These are phyloP conservation scores for Backusella circina DNA, from an alignment of 192 early-diverging fungal species.

Conservation along the genomic window DNA sequence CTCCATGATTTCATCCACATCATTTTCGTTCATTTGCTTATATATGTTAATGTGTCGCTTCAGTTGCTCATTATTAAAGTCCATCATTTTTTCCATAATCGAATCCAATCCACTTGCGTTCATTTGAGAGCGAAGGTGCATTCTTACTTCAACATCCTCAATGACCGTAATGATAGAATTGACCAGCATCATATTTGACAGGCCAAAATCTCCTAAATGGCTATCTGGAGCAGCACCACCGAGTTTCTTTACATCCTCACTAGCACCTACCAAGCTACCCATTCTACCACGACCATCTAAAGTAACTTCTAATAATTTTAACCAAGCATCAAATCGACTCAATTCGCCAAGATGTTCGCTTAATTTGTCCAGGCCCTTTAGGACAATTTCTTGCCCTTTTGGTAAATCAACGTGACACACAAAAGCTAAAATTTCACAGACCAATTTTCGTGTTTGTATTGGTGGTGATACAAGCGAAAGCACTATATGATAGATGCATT, in stretches of 20 bases:
- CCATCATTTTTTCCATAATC: conserved; percentile 57
- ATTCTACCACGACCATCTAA: conserved; percentile 77
- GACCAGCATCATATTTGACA: conserved; percentile 73
- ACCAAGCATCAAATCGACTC: conserved; percentile 75
- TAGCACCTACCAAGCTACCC: conserved; percentile 73
- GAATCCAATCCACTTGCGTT: conserved; percentile 66
- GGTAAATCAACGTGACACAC: conserved; percentile 75
- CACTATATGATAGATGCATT: conserved; percentile 68
- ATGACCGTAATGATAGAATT: conserved; percentile 71
- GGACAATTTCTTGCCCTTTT: conserved; percentile 69
- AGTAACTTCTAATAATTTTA: conserved; percentile 69
- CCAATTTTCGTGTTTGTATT: conserved; percentile 65
- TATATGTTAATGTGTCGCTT: conserved; percentile 30
- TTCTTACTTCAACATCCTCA: conserved; percentile 71
- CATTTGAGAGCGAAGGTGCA: conserved; percentile 71
- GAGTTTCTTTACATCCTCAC: conserved; percentile 66
- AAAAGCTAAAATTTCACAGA: conserved; percentile 73
- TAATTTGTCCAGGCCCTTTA: conserved; percentile 76
- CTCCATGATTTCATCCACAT: conserved; percentile 58
- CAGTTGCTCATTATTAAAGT: conserved; percentile 50
- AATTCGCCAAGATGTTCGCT: conserved; percentile 61
- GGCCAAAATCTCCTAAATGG: conserved; percentile 71
- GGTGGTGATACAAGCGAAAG: conserved; percentile 75
- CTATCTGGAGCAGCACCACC: conserved; percentile 55
- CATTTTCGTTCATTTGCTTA: conserved; percentile 33